Evolutionary conservation across 2,329 filamentous ascomycete species (phyloP).

Genomic region (Nothopassalora personata): DNA sequence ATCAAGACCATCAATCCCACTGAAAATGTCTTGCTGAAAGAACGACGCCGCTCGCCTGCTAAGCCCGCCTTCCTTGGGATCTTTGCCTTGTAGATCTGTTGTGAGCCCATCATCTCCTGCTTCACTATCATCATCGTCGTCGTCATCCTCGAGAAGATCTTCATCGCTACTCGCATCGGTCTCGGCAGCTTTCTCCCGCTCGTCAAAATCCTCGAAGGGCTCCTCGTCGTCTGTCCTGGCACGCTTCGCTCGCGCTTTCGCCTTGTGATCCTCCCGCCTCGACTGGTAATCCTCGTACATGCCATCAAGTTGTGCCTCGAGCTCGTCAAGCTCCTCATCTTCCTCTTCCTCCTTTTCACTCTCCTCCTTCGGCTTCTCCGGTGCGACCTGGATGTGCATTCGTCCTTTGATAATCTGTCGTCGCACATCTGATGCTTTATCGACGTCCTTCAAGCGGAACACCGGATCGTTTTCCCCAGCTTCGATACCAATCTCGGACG

Average conservation of each 20-base stretch:
- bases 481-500: constrained; percentile 88
- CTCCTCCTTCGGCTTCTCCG: constrained; percentile 36
- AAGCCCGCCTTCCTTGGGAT: constrained; percentile 51
- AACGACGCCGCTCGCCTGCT: constrained; percentile 82
- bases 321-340: constrained; percentile 73
- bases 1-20: constrained; percentile 65
- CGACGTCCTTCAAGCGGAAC: constrained; percentile 77
- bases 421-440: constrained; percentile 65
- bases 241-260: constrained; percentile 87
- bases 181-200: constrained; percentile 54
- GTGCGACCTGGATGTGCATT: constrained; percentile 64
- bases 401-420: constrained; percentile 65
- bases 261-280: constrained; percentile 69
- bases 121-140: constrained; percentile 54
- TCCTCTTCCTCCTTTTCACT: constrained; percentile 51
- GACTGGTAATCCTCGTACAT: constrained; percentile 86
- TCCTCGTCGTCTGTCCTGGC: constrained; percentile 73
- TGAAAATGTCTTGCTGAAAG: constrained; percentile 93
- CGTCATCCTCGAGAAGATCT: constrained; percentile 50
- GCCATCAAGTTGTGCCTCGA: constrained; percentile 79
- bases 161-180: constrained; percentile 48
- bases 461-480: constrained; percentile 62
- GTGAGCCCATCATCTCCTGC: constrained; percentile 47
- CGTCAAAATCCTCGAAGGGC: constrained; percentile 79
- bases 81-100: constrained; percentile 53